These are phyloP conservation scores for Onygena corvina DNA, from an alignment of 2,329 filamentous ascomycete species.

Conservation along the genomic window DNA sequence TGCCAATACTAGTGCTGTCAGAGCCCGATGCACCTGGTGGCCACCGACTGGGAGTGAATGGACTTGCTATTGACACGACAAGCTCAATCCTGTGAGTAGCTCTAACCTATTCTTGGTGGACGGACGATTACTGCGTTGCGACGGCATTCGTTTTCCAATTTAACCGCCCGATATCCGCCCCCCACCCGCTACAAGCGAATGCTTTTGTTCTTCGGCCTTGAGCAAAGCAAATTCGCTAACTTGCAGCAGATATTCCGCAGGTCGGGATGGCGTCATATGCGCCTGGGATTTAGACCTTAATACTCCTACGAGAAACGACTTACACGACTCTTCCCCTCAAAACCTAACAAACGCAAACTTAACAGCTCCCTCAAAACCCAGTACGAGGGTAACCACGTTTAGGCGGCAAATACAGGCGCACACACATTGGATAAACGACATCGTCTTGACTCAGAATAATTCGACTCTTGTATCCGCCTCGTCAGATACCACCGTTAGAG, in stretches of 20 bases:
- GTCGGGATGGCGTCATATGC: conserved; percentile 88
- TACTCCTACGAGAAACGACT: conserved; percentile 30
- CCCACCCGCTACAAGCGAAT: background rate
- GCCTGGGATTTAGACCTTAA: conserved; percentile 82
- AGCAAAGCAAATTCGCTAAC: conserved; percentile 18
- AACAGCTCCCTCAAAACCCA: conserved; percentile 17
- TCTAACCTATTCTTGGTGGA: background rate
- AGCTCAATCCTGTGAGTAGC: conserved; percentile 64
- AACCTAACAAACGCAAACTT: conserved; percentile 13
- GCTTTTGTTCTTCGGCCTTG: background rate
- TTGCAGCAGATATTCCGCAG: conserved; percentile 69
- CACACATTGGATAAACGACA: conserved; percentile 94
- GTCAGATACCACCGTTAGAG: conserved; percentile 84
- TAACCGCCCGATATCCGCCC: conserved; percentile 26
- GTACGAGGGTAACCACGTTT: conserved; percentile 38
- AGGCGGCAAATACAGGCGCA: conserved; percentile 63
- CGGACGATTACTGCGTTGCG: background rate
- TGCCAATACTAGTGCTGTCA: conserved; percentile 50
- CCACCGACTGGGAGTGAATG: conserved; percentile 89
- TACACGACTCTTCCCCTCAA: conserved; percentile 27
- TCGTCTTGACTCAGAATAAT: conserved; percentile 66
- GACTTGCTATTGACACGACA: conserved; percentile 71
- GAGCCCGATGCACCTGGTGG: conserved; percentile 65
- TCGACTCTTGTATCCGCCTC: conserved; percentile 75
- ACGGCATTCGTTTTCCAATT: background rate